Evolutionary conservation across 2,329 filamentous ascomycete genomes (phyloP).

Genomic region (Pestalotiopsis sp.): DNA sequence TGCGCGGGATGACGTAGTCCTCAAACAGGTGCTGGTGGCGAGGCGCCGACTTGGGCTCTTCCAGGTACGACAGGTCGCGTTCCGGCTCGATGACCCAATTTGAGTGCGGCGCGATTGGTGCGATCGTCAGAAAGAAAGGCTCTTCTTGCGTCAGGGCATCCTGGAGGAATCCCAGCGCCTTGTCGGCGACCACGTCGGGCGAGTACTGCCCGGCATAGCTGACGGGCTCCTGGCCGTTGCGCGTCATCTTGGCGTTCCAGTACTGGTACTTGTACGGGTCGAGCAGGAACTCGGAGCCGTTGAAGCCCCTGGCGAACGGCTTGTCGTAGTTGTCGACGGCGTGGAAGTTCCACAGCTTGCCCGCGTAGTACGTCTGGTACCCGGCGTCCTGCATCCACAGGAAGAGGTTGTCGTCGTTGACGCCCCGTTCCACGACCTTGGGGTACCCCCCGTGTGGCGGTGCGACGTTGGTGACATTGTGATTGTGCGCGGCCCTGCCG

Average conservation of each 20-base stretch:
- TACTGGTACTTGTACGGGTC: constrained; percentile 72
- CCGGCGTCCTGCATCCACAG: constrained; percentile 59
- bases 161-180: constrained; percentile 62
- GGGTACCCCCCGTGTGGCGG: constrained; percentile 61
- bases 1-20: constrained; percentile 61
- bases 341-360: constrained; percentile 59
- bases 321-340: constrained; percentile 41
- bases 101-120: constrained; percentile 68
- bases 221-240: constrained; percentile 51
- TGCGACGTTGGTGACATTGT: constrained; percentile 57
- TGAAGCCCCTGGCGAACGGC: constrained; percentile 49
- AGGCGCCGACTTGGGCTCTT: constrained; percentile 59
- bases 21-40: constrained; percentile 66
- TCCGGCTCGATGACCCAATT: constrained; percentile 36
- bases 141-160: constrained; percentile 55
- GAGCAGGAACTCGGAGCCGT: constrained; percentile 6
- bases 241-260: constrained; percentile 64
- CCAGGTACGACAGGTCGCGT: constrained; percentile 37
- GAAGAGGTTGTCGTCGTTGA: constrained; percentile 58
- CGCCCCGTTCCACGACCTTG: constrained; percentile 53
- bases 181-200: constrained; percentile 61
- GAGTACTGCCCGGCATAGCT: constrained; percentile 39
- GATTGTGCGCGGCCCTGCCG: constrained; percentile 62
- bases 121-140: constrained; percentile 70
- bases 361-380: constrained; percentile 61